Conservation (phyloP, 176 grass and related monocot genomes). For the Phyllostachys edulis region DNA sequence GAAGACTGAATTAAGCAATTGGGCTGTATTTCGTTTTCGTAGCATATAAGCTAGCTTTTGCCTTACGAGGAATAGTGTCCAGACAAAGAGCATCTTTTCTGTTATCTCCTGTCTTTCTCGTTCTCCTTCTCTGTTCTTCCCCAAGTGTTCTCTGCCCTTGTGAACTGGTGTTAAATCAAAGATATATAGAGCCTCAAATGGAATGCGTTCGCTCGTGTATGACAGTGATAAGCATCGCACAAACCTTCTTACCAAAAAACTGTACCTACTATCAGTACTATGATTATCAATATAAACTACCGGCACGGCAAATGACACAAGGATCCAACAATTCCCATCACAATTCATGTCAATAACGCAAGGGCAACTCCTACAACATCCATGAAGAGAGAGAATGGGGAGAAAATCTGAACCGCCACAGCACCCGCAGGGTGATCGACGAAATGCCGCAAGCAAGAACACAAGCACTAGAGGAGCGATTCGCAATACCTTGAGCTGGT, state of each 20-base stretch:
- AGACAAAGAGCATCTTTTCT: too few species aligned
- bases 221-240: background rate
- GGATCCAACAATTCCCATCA: background rate
- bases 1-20: too few species aligned
- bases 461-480: background rate
- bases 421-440: conserved; percentile 27
- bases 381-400: too few species aligned
- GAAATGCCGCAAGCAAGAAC: conserved; percentile 29
- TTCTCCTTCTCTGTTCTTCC: too few species aligned
- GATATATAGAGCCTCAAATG: too few species aligned
- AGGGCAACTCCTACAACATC: background rate
- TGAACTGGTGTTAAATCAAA: too few species aligned
- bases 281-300: background rate
- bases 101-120: too few species aligned
- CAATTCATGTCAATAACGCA: background rate
- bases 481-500: conserved; percentile 67
- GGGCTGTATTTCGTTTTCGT: too few species aligned
- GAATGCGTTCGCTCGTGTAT: too few species aligned
- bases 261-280: background rate
- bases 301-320: background rate
- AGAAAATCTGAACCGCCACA: background rate
- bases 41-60: too few species aligned
- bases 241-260: background rate
- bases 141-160: too few species aligned
- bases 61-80: too few species aligned